phyloP scores from a whole-genome alignment of 192 early-diverging fungal species.

The Coemansia sp. region DNA sequence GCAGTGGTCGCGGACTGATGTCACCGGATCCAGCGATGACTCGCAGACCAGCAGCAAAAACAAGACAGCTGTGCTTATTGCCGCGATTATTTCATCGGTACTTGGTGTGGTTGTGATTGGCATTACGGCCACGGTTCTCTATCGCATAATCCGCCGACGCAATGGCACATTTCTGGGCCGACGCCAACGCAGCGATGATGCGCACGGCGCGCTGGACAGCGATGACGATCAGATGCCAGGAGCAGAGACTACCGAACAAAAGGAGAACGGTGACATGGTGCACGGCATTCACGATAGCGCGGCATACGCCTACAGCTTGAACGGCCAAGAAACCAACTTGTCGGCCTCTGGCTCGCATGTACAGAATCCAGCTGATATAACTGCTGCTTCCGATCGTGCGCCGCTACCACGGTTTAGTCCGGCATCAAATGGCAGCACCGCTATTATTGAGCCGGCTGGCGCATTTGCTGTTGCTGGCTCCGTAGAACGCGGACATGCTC shows the following conservation, averaged over 20 bases:
- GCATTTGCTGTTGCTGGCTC: neutral
- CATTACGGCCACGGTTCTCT: conserved; percentile 41
- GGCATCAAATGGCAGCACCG: conserved; percentile 11
- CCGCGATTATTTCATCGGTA: conserved; percentile 46
- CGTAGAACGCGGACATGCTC: neutral
- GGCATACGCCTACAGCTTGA: neutral
- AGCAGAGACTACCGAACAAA: neutral
- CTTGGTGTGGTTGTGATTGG: conserved; percentile 45
- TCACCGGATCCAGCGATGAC: conserved; percentile 17
- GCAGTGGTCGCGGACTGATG: conserved; percentile 58
- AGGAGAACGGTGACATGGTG: neutral
- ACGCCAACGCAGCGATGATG: conserved; percentile 7
- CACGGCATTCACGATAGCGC: too few species aligned
- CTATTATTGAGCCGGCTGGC: neutral
- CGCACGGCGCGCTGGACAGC: conserved; percentile 1
- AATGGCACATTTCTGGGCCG: conserved; percentile 5
- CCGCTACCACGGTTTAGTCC: neutral
- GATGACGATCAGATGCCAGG: neutral
- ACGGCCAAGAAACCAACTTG: neutral
- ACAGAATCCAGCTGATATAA: neutral
- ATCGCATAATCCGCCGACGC: conserved; percentile 39
- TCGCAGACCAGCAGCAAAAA: conserved; percentile 16
- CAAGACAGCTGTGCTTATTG: conserved; percentile 47
- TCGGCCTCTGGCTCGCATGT: neutral
- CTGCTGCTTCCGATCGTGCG: neutral